A percentile compares a stretch with the other conserved stretches of the same genome.
Conservation (phyloP, 108 stramenopile species). For the Nitzschia putrida region DNA sequence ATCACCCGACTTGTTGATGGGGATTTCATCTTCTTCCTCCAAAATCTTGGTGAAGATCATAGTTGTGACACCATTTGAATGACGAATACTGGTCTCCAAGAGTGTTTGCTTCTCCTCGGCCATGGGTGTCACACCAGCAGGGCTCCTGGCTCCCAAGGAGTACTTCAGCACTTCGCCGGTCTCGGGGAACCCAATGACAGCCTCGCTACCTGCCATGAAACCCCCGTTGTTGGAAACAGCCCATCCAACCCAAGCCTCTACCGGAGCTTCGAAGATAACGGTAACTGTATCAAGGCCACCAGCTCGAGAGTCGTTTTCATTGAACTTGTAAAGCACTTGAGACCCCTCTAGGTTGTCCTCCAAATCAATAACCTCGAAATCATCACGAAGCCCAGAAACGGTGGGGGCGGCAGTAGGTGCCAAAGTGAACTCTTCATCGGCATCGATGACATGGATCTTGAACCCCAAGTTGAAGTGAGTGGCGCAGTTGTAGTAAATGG, state of each 20-base stretch:
- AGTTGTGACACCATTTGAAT: conserved; percentile 39
- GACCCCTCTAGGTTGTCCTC: conserved; percentile 12
- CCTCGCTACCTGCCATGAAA: conserved; percentile 50
- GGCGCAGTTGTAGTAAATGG: conserved; percentile 33
- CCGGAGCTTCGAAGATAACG: conserved; percentile 24
- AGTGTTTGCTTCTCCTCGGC: conserved; percentile 52
- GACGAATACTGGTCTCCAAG: conserved; percentile 41
- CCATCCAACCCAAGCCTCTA: conserved; percentile 47
- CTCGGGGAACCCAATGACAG: conserved; percentile 62
- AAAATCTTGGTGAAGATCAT: conserved; percentile 70
- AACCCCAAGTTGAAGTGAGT: conserved; percentile 31
- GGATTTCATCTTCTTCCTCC: conserved; percentile 47
- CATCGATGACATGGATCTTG: conserved; percentile 26
- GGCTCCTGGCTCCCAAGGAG: conserved; percentile 26
- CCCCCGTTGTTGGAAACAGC: conserved; percentile 30
- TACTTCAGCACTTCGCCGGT: conserved; percentile 49
- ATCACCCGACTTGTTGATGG: conserved; percentile 38
- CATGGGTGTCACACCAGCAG: conserved; percentile 37
- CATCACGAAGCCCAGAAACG: background rate
- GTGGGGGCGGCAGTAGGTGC: conserved; percentile 1
- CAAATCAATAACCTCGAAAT: conserved; percentile 3
- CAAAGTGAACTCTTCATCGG: background rate
- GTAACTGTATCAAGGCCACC: conserved; percentile 33
- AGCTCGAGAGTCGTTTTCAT: conserved; percentile 22
- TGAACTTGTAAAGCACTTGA: conserved; percentile 19